phyloP scores from a whole-genome alignment of 306 rosid species.

The Mimosa pudica region DNA sequence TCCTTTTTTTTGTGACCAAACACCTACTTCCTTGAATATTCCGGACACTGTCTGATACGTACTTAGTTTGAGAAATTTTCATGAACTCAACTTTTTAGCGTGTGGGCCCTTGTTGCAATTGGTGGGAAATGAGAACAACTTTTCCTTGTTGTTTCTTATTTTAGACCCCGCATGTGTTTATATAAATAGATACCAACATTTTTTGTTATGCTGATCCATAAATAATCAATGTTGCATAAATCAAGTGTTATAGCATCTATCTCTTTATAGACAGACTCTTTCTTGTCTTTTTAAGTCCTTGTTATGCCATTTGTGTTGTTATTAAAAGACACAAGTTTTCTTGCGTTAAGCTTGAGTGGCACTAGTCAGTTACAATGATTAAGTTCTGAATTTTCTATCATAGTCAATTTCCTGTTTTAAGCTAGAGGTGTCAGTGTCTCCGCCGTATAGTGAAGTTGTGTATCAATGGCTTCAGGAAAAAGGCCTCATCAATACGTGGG shows the following conservation, averaged over 20 bases:
- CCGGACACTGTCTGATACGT: neutral
- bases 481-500: constrained; percentile 22
- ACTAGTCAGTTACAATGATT: too few relatives aligned
- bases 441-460: neutral
- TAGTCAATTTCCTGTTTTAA: neutral
- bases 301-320: neutral
- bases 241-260: neutral
- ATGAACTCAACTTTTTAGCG: neutral
- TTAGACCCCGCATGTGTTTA: too few relatives aligned
- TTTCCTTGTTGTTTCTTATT: neutral
- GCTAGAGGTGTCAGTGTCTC: neutral
- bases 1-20: neutral
- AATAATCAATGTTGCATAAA: neutral
- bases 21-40: neutral
- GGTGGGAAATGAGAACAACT: neutral
- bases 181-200: neutral
- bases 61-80: neutral
- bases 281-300: neutral
- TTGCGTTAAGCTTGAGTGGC: neutral
- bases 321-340: neutral
- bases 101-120: neutral
- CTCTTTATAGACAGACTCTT: too few relatives aligned
- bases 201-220: neutral
- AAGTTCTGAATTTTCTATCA: neutral
- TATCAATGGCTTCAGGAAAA: constrained; percentile 42